Evolutionary conservation across 257 asterid species (phyloP).

Genomic region (Solanum appendiculatum): DNA sequence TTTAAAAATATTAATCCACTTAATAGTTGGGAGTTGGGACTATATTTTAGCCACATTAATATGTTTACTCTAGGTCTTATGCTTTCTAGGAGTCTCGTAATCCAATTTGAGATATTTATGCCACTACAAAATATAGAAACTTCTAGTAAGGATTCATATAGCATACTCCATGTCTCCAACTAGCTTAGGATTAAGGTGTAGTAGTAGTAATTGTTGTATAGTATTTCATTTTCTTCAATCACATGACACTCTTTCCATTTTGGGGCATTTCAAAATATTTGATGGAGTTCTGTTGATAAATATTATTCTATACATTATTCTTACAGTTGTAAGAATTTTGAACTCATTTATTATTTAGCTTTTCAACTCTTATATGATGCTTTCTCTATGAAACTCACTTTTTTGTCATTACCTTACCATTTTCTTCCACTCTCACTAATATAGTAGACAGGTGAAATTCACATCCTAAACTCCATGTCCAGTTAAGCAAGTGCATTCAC

Average conservation of each 20-base stretch:
- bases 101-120: not conserved
- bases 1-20: not conserved
- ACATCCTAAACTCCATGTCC: not conserved
- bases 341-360: not conserved
- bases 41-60: not conserved
- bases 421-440: not conserved
- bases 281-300: not conserved
- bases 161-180: not conserved
- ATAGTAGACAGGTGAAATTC: not conserved
- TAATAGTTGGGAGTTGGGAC: not conserved
- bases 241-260: not conserved
- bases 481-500: not conserved
- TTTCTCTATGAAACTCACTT: not conserved
- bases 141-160: not conserved
- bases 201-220: not conserved
- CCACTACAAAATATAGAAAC: not conserved
- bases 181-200: not conserved
- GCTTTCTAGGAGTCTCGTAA: not conserved
- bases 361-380: not conserved
- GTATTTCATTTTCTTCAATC: not conserved
- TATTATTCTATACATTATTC: not conserved
- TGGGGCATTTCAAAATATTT: not conserved
- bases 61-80: not conserved
- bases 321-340: not conserved
- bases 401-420: not conserved